These are phyloP conservation scores for Amanita thiersii DNA, from an alignment of 768 basidiomycete genomes.

Conservation along the genomic window DNA sequence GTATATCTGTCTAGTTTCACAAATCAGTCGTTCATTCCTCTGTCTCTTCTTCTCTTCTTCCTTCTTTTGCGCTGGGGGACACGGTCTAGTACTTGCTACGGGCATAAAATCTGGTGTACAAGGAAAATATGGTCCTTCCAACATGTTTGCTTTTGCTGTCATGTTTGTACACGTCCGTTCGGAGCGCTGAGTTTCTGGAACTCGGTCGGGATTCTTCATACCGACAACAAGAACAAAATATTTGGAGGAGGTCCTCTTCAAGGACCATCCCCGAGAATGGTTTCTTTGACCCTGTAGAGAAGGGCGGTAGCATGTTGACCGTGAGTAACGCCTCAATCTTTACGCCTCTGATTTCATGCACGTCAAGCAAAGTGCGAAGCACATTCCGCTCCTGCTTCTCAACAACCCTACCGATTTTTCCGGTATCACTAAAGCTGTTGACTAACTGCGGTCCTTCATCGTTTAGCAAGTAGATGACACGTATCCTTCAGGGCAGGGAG, in stretches of 20 bases:
- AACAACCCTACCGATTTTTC: too few species aligned
- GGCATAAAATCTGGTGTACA: too few species aligned
- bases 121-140: too few species aligned
- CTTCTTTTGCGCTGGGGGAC: background rate
- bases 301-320: conserved; percentile 65
- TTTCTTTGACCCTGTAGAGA: conserved; percentile 46
- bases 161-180: conserved; percentile 4
- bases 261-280: conserved; percentile 42
- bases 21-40: background rate
- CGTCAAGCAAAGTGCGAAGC: too few species aligned
- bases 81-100: too few species aligned
- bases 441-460: background rate
- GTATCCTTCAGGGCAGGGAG: conserved; percentile 67
- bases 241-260: conserved; percentile 11
- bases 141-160: conserved; percentile 6
- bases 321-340: conserved; percentile 31
- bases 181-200: background rate
- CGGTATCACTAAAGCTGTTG: too few species aligned
- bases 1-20: background rate
- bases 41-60: background rate
- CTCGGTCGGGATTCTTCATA: too few species aligned
- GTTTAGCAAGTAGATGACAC: conserved; percentile 46
- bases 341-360: background rate
- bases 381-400: too few species aligned
- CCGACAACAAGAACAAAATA: conserved; percentile 2